phyloP scores from a whole-genome alignment of 2,329 filamentous ascomycete genomes.

The Fusarium foetens region DNA sequence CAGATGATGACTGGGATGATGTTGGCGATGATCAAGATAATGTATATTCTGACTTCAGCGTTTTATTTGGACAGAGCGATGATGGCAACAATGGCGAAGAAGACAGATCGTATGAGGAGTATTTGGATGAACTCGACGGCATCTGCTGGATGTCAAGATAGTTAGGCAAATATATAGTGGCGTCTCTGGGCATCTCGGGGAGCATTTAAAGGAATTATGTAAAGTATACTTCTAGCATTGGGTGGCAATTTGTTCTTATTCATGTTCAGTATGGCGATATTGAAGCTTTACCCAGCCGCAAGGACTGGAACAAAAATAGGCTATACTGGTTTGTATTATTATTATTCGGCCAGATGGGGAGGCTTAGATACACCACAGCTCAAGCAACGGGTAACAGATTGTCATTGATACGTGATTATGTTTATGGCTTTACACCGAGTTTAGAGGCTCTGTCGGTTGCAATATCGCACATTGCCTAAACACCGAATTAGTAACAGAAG shows the following conservation, averaged over 20 bases:
- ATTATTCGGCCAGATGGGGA: not conserved
- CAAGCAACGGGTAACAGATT: slow-evolving; percentile 3
- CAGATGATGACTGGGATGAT: slow-evolving; percentile 58
- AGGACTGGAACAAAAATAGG: not conserved
- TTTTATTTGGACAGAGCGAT: slow-evolving; percentile 57
- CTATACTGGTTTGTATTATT: not conserved
- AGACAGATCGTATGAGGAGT: slow-evolving; percentile 62
- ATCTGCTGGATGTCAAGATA: slow-evolving; percentile 58
- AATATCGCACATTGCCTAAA: slow-evolving; percentile 89
- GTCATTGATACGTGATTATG: not conserved
- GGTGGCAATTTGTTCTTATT: slow-evolving; percentile 14
- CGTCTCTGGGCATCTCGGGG: slow-evolving; percentile 6
- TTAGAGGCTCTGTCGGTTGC: slow-evolving; percentile 76
- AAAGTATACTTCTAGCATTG: slow-evolving; percentile 25
- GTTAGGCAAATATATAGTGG: not conserved
- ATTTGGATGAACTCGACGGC: slow-evolving; percentile 65
- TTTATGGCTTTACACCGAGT: slow-evolving; percentile 24
- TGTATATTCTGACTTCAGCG: slow-evolving; percentile 66
- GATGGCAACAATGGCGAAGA: slow-evolving; percentile 44
- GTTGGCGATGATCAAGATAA: slow-evolving; percentile 57
- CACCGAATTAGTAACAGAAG: slow-evolving; percentile 20
- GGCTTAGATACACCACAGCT: slow-evolving; percentile 6
- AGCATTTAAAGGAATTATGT: slow-evolving; percentile 12
- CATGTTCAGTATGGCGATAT: slow-evolving; percentile 12
- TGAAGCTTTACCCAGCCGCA: slow-evolving; percentile 2